phyloP scores from a whole-genome alignment of 352 stramenopile genomes.

The Phytophthora parvispora region DNA sequence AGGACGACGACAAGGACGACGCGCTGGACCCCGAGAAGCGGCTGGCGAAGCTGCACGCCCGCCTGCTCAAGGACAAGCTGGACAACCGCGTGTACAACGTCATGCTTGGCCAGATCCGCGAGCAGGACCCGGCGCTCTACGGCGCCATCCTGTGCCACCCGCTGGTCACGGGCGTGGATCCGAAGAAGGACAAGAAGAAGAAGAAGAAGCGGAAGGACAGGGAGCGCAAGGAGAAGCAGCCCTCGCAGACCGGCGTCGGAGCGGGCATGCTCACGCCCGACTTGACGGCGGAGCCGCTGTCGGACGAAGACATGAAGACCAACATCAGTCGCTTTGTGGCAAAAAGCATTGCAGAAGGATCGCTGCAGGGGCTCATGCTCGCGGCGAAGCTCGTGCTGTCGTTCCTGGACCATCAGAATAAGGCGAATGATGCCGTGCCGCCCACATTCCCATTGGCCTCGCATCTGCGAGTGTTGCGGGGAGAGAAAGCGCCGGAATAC shows the following conservation, averaged over 20 bases:
- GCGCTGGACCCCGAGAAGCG: slow-evolving; percentile 54
- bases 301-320: slow-evolving; percentile 58
- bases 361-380: slow-evolving; percentile 79
- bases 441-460: slow-evolving; percentile 61
- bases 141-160: slow-evolving; percentile 88
- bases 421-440: slow-evolving; percentile 11
- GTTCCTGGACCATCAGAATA: slow-evolving; percentile 43
- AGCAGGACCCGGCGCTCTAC: slow-evolving; percentile 85
- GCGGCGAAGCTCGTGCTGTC: slow-evolving; percentile 77
- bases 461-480: slow-evolving; percentile 81
- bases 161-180: slow-evolving; percentile 80
- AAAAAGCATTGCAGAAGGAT: slow-evolving; percentile 79
- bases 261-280: slow-evolving; percentile 80
- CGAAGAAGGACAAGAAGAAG: slow-evolving; percentile 86
- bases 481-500: slow-evolving; percentile 68
- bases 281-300: slow-evolving; percentile 65
- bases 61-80: slow-evolving; percentile 73
- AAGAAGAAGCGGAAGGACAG: slow-evolving; percentile 90
- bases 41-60: slow-evolving; percentile 56
- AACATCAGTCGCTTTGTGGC: slow-evolving; percentile 86
- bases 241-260: slow-evolving; percentile 37
- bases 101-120: slow-evolving; percentile 83
- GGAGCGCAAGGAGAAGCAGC: slow-evolving; percentile 78
- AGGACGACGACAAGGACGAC: slow-evolving; percentile 55
- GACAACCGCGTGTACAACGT: slow-evolving; percentile 83